Evolutionary conservation across 371 early-diverging fungal species (phyloP), one percentile per base, ranked within the genome.

Genomic region (Massospora cicadina): DNA sequence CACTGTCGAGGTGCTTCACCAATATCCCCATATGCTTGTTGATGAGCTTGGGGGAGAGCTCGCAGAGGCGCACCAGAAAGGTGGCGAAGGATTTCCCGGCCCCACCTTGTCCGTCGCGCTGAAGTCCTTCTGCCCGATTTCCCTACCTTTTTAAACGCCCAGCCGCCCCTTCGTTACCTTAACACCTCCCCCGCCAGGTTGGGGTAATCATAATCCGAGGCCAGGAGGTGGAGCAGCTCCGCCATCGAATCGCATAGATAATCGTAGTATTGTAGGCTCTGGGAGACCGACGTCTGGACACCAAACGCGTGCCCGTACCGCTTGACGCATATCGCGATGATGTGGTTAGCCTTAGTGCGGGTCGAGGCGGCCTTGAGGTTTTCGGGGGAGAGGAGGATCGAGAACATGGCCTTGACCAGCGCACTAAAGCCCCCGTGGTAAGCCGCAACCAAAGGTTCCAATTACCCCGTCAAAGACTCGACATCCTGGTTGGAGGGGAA

Each of bases 161-260:
- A 33, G 64, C 77, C 75, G 62, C n/a, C n/a, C n/a, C 78, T 76
- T 65, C 82, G 77, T 26, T 83, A 86, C 72, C 84, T 76, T 60
- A 97, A 68, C 25, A 95, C 79, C 65, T 83, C 88, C 69, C 93
- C 93, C 0, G 81, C 77, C 54, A 98, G 69, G 62, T 82, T 83
- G 57, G 81, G 75, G 65, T 84, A 79, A 28, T 85, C 83, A 67
- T 84, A 81, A 32, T 84, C 69, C 2, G 80, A 78, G 28, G 78
- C 75, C 54, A 89, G 68, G 65, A 78, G 72, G 27, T 81, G 76
- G 43, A 96, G 68, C 0, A 95, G 76, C 54, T 90, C 89, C 0
- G 96, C 97, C 85, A 93, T 88, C 21, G 85, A 78, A 68, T 98
- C 95, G 28, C 90, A 80, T 25, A 93, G 79, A 66, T 93, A 89